phyloP scores from a whole-genome alignment of 2,329 filamentous ascomycete species.

The Davidsoniella australis region DNA sequence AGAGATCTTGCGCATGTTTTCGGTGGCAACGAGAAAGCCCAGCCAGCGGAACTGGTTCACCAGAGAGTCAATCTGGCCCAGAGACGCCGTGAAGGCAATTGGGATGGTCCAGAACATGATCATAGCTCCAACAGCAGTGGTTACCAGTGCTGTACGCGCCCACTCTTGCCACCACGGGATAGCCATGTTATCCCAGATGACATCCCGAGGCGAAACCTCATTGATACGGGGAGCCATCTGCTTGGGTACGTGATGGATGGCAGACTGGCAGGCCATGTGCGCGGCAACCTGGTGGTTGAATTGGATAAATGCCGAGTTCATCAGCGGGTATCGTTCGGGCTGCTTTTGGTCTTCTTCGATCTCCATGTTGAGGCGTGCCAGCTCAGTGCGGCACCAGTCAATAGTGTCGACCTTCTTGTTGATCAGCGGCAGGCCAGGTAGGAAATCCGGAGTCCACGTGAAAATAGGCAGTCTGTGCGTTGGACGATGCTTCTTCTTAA shows the following conservation, averaged over 20 bases:
- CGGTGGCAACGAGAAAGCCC: slow-evolving; percentile 44
- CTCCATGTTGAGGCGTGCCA: slow-evolving; percentile 77
- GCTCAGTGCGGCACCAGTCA: slow-evolving; percentile 70
- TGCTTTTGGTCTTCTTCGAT: slow-evolving; percentile 81
- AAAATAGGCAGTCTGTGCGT: slow-evolving; percentile 59
- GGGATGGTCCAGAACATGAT: slow-evolving; percentile 81
- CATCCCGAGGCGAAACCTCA: slow-evolving; percentile 85
- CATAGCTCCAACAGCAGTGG: slow-evolving; percentile 52
- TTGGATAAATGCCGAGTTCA: slow-evolving; percentile 96
- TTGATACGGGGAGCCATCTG: slow-evolving; percentile 85
- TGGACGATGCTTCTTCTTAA: slow-evolving; percentile 66
- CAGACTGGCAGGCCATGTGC: slow-evolving; percentile 91
- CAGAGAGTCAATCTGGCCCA: slow-evolving; percentile 61
- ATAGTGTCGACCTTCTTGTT: slow-evolving; percentile 92
- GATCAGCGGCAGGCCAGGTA: slow-evolving; percentile 60
- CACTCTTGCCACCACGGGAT: slow-evolving; percentile 89
- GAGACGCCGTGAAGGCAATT: slow-evolving; percentile 68
- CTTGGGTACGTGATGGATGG: slow-evolving; percentile 78
- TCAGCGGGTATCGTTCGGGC: slow-evolving; percentile 70
- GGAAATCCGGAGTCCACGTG: slow-evolving; percentile 42
- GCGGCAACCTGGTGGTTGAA: slow-evolving; percentile 96
- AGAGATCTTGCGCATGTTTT: slow-evolving; percentile 41
- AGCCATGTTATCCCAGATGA: slow-evolving; percentile 95
- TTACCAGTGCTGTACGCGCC: slow-evolving; percentile 49
- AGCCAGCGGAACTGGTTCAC: slow-evolving; percentile 53